Evolutionary conservation across 495 filamentous ascomycete species (phyloP).

Genomic region (Neurospora sp.): DNA sequence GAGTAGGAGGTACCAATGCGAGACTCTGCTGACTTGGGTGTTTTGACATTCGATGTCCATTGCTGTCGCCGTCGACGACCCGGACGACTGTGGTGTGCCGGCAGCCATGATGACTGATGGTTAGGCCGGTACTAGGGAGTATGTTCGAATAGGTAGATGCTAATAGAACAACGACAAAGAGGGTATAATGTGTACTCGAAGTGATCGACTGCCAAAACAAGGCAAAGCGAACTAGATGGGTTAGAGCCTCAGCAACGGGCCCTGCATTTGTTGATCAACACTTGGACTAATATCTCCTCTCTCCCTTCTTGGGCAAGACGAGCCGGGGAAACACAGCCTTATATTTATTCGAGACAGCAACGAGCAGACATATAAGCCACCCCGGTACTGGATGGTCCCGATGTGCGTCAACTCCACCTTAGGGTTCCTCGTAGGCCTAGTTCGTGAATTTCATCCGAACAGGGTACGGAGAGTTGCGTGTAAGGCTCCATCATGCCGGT

Average conservation of each 20-base stretch:
- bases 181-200: background rate
- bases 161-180: background rate
- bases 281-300: background rate
- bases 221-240: background rate
- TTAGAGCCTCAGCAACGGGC: background rate
- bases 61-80: background rate
- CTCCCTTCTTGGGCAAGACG: background rate
- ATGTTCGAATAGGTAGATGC: background rate
- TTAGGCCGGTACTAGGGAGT: background rate
- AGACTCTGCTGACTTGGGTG: constrained; percentile 4
- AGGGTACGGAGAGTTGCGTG: background rate
- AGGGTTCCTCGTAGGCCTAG: background rate
- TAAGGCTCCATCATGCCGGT: background rate
- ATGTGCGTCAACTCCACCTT: background rate
- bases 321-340: background rate
- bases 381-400: background rate
- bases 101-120: background rate
- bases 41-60: constrained; percentile 17
- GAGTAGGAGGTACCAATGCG: constrained; percentile 21
- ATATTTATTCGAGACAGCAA: background rate
- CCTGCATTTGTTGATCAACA: background rate
- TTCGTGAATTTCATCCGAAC: background rate
- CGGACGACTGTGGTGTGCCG: background rate
- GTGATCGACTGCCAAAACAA: background rate
- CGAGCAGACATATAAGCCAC: background rate